Evolutionary conservation across 2,329 filamentous ascomycete genomes (phyloP).

Genomic region (Mariannaea sp.): DNA sequence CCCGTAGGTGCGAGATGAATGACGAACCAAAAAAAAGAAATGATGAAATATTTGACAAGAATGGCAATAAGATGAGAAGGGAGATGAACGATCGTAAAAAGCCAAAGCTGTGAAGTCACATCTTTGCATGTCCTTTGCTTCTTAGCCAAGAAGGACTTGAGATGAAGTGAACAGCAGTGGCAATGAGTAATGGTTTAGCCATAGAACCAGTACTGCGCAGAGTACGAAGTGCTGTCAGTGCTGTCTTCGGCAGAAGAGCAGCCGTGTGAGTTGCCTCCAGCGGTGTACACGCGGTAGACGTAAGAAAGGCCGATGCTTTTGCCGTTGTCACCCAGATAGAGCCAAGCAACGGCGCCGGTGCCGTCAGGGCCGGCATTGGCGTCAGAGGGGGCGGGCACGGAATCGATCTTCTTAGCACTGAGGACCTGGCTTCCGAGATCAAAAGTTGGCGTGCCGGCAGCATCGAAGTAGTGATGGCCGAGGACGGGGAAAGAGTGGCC

Average conservation of each 20-base stretch:
- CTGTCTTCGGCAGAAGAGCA: conserved; percentile 47
- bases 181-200: conserved; percentile 36
- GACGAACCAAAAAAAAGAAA: not conserved
- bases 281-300: conserved; percentile 61
- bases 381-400: conserved; percentile 55
- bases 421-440: conserved; percentile 52
- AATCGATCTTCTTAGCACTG: conserved; percentile 54
- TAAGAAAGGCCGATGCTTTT: conserved; percentile 44
- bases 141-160: conserved; percentile 26
- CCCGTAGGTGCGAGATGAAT: conserved; percentile 19
- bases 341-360: conserved; percentile 61
- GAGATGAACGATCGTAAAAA: conserved; percentile 27
- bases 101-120: conserved; percentile 3
- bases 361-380: conserved; percentile 52
- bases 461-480: conserved; percentile 72
- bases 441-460: conserved; percentile 61
- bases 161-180: not conserved
- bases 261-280: conserved; percentile 53
- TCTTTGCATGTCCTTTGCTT: conserved; percentile 28
- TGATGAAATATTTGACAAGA: conserved; percentile 4
- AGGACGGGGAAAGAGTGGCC: conserved; percentile 50
- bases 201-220: conserved; percentile 65
- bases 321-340: conserved; percentile 52
- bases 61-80: conserved; percentile 22
- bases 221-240: conserved; percentile 58